These are phyloP conservation scores for Lecanicillium sp. DNA, from an alignment of 2,329 filamentous ascomycete genomes.

Conservation along the genomic window DNA sequence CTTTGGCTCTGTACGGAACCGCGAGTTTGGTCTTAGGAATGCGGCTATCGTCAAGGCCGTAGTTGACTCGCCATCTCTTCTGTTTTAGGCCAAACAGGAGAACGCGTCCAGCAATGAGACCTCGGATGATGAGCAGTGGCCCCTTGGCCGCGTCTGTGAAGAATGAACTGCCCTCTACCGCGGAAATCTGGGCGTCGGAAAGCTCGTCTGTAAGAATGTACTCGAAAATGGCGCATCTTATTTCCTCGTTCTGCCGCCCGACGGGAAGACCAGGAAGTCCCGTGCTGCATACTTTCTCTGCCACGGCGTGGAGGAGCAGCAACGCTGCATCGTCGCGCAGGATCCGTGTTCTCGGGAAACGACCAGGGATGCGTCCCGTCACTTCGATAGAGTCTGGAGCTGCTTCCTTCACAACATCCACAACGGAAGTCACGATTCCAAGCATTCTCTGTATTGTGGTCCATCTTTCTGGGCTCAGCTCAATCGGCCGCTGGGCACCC, in stretches of 20 bases:
- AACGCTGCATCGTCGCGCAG: neutral
- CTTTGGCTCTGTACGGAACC: conserved; percentile 56
- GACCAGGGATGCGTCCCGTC: neutral
- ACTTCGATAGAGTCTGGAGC: neutral
- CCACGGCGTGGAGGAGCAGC: neutral
- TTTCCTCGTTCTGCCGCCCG: conserved; percentile 25
- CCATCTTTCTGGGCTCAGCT: conserved; percentile 53
- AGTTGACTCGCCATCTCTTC: conserved; percentile 62
- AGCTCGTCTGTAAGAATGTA: conserved; percentile 2
- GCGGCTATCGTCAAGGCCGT: conserved; percentile 45
- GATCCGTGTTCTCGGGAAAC: conserved; percentile 7
- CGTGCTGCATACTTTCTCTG: neutral
- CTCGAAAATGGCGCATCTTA: neutral
- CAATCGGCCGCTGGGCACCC: conserved; percentile 44
- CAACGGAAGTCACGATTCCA: neutral
- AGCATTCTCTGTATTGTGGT: conserved; percentile 36
- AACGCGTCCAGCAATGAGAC: conserved; percentile 51
- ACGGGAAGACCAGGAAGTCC: conserved; percentile 38
- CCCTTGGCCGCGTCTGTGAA: neutral
- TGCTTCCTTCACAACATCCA: neutral
- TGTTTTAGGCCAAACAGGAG: conserved; percentile 46
- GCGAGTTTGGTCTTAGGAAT: conserved; percentile 40
- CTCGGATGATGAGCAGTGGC: conserved; percentile 35
- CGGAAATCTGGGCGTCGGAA: neutral
- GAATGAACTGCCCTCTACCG: neutral